Percentiles rank a stretch among this genome's conserved stretches.
phyloP scores from a whole-genome alignment of 441 rosid genomes.

The Daphne laureola region DNA sequence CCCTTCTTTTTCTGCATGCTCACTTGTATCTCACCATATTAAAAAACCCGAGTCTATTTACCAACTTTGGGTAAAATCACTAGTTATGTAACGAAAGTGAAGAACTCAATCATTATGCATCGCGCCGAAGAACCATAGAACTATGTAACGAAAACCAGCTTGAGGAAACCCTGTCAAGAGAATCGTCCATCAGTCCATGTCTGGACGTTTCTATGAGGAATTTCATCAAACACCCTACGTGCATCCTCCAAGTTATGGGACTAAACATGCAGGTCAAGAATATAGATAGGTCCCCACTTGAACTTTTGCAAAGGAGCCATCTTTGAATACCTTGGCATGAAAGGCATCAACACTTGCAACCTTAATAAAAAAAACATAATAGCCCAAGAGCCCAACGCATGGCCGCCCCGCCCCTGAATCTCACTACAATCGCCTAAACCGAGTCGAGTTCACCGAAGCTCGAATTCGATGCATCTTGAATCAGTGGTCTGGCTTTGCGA shows the following conservation, averaged over 20 bases:
- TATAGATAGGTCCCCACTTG: slow-evolving; percentile 19
- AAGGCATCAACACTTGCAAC: slow-evolving; percentile 4
- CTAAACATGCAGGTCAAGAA: slow-evolving; percentile 15
- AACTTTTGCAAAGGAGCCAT: slow-evolving; percentile 19
- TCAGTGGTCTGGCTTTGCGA: too few relatives aligned
- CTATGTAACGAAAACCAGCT: slow-evolving; percentile 15
- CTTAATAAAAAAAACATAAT: neutral
- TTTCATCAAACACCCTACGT: slow-evolving; percentile 35
- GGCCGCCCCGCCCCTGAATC: too few relatives aligned
- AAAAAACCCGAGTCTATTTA: too few relatives aligned
- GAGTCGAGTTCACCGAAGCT: too few relatives aligned
- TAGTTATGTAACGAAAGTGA: too few relatives aligned
- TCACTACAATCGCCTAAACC: too few relatives aligned
- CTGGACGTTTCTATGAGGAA: slow-evolving; percentile 28
- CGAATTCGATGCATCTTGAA: too few relatives aligned
- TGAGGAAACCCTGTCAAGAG: slow-evolving; percentile 32
- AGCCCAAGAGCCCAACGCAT: too few relatives aligned
- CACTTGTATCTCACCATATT: too few relatives aligned
- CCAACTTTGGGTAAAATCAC: too few relatives aligned
- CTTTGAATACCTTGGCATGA: slow-evolving; percentile 32
- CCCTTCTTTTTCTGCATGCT: too few relatives aligned
- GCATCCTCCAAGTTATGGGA: slow-evolving; percentile 18
- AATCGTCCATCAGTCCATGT: slow-evolving; percentile 45
- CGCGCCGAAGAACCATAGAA: slow-evolving; percentile 21
- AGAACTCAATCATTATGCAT: slow-evolving; percentile 28